These are phyloP conservation scores for Schizosaccharomyces osmophilus DNA, from an alignment of 805 yeast species.

Conservation along the genomic window DNA sequence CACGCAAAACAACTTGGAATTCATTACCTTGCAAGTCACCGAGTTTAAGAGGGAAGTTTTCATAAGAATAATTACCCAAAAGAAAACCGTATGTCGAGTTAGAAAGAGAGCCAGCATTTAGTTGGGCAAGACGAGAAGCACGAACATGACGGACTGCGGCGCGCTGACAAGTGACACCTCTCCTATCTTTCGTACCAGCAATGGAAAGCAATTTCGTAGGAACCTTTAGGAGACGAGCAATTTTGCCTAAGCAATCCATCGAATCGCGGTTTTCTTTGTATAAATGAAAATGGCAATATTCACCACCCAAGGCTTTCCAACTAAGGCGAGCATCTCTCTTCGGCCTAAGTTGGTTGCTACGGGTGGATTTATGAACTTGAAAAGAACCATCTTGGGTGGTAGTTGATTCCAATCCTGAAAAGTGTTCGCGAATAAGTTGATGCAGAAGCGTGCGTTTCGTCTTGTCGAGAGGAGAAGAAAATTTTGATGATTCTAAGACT, in stretches of 20 bases:
- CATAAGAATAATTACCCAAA: conserved; percentile 56
- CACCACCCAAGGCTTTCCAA: conserved; percentile 2
- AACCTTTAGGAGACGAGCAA: conserved; percentile 47
- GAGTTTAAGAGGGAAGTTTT: conserved; percentile 33
- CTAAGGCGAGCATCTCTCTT: neutral
- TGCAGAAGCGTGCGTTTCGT: conserved; percentile 56
- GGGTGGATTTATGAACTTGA: neutral
- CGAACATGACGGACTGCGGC: conserved; percentile 43
- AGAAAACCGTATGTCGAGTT: conserved; percentile 50
- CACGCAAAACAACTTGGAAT: conserved; percentile 62
- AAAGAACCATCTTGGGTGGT: neutral
- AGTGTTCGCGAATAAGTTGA: conserved; percentile 36
- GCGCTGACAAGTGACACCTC: conserved; percentile 84
- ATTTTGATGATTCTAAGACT: conserved; percentile 18
- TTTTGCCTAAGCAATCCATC: conserved; percentile 68
- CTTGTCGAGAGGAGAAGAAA: conserved; percentile 33
- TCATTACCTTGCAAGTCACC: conserved; percentile 83
- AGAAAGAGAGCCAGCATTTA: conserved; percentile 21
- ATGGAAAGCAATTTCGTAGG: conserved; percentile 50
- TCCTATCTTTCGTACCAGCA: conserved; percentile 91
- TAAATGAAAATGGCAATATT: conserved; percentile 33
- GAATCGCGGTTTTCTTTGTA: conserved; percentile 93
- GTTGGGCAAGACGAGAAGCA: conserved; percentile 47
- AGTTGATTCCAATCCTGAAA: neutral
- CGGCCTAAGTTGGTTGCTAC: neutral